Percentiles rank a stretch among this genome's conserved stretches.
phyloP scores from a whole-genome alignment of 2,329 filamentous ascomycete genomes.

The Periconia macrospinosa region DNA sequence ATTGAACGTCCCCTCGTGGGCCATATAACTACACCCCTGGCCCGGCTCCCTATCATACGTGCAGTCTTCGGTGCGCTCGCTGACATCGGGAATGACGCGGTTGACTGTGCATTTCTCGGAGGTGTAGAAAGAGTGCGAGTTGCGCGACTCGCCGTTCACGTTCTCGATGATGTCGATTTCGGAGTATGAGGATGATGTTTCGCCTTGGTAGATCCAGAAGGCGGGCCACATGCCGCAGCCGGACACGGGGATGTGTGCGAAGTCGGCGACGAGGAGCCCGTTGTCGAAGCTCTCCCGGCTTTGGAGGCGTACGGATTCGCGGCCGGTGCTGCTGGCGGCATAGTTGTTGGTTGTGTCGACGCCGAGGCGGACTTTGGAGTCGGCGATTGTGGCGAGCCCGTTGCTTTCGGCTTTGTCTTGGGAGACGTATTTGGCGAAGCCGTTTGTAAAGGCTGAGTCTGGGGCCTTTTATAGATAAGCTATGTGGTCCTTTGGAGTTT shows the following conservation, averaged over 20 bases:
- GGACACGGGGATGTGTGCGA: slow-evolving; percentile 30
- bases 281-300: slow-evolving; percentile 22
- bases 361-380: slow-evolving; percentile 22
- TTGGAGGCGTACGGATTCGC: slow-evolving; percentile 27
- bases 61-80: background rate
- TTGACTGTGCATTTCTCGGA: slow-evolving; percentile 2
- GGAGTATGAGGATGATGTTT: slow-evolving; percentile 16
- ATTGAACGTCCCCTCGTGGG: slow-evolving; percentile 17
- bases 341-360: slow-evolving; percentile 22
- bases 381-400: slow-evolving; percentile 17
- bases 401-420: slow-evolving; percentile 15
- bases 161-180: slow-evolving; percentile 10
- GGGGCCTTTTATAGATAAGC: background rate
- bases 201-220: slow-evolving; percentile 39
- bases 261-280: slow-evolving; percentile 31
- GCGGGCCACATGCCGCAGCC: slow-evolving; percentile 36
- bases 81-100: background rate
- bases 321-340: slow-evolving; percentile 13
- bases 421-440: slow-evolving; percentile 24
- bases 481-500: background rate
- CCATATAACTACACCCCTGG: slow-evolving; percentile 16
- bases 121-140: slow-evolving; percentile 4
- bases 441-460: slow-evolving; percentile 15
- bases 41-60: background rate
- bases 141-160: slow-evolving; percentile 1